Evolutionary conservation across 208 protist genomes (phyloP), one percentile per base, ranked within the genome.

Genomic region (Novymonas esmeraldas): DNA sequence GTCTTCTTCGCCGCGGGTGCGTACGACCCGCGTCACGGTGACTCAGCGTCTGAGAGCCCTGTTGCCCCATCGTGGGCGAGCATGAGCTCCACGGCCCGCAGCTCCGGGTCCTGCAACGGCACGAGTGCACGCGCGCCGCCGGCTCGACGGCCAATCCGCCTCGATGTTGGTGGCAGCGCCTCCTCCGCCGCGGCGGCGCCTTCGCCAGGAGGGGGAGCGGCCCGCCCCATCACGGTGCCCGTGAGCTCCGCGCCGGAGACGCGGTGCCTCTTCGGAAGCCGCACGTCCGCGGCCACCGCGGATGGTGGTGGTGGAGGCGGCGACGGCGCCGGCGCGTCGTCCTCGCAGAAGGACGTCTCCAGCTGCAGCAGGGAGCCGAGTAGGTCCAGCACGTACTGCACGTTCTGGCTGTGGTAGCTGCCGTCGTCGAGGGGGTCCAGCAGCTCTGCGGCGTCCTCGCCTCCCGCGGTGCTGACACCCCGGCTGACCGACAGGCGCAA

Each of bases 401-500:
- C 85, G 70, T 92, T 90, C 45, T 77, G 85, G 45, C 70, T 58
- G 58, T 94, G 86, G 36, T 82, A 76, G 63, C 72, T 79, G 59
- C 79, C 75, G 44, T 85, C 81, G 49, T 88, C 81, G 39, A 89
- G 65, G 11, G 50, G 64, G 54, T 76, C 60, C 63, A 64, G 54
- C 22, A 84, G 56, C 52, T 51, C 58, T 45, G 38, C n/a, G 6
- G 56, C 55, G 20, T 67, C 70, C 0, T 71, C 63, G 18, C 57
- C 57, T n/a, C 51, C 57, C 49, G 22, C 22, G 2, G 26, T 39
- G 3, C 41, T 41, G 14, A 3, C 38, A 41, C 46, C 34, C 59
- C 28, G 16, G 20, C 54, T 44, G 31, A 29, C 55, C 13, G 55
- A 58, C n/a, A 67, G 50, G 29, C 42, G 66, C 20, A 69, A 61